Conservation (phyloP, 805 yeast genomes). For the Komagataella populi region DNA sequence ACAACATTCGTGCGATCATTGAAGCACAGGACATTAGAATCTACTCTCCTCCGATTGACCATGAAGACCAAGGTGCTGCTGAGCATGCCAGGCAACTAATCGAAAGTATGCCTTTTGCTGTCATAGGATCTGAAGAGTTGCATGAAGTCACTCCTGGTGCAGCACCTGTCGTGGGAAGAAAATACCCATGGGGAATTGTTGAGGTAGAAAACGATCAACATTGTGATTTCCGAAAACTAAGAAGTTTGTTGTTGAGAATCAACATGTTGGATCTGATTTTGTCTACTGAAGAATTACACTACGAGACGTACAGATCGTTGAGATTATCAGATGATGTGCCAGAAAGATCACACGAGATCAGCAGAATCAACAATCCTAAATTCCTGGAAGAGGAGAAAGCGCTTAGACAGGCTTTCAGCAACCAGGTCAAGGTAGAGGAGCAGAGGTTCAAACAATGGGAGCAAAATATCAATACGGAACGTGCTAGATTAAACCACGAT, state of each 20-base stretch:
- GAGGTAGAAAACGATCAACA: slow-evolving; percentile 80
- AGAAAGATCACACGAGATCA: slow-evolving; percentile 31
- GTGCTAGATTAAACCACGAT: slow-evolving; percentile 88
- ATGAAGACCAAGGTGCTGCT: slow-evolving; percentile 60
- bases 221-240: slow-evolving; percentile 73
- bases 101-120: slow-evolving; percentile 79
- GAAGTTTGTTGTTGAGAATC: slow-evolving; percentile 68
- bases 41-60: slow-evolving; percentile 72
- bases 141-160: slow-evolving; percentile 50
- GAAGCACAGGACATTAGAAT: slow-evolving; percentile 75
- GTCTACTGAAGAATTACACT: slow-evolving; percentile 72
- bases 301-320: slow-evolving; percentile 62
- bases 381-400: slow-evolving; percentile 95
- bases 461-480: slow-evolving; percentile 87
- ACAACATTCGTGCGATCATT: slow-evolving; percentile 68
- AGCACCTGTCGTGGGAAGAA: slow-evolving; percentile 54
- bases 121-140: slow-evolving; percentile 67
- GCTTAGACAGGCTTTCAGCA: slow-evolving; percentile 87
- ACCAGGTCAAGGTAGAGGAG: slow-evolving; percentile 93
- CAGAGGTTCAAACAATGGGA: slow-evolving; percentile 98
- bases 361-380: slow-evolving; percentile 68
- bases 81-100: slow-evolving; percentile 72
- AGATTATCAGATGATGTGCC: slow-evolving; percentile 40
- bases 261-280: slow-evolving; percentile 72
- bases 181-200: slow-evolving; percentile 84